A percentile compares a stretch with the other conserved stretches of the same genome.
Conservation (phyloP, 331 rosid genomes). For the Quercus lobata region DNA sequence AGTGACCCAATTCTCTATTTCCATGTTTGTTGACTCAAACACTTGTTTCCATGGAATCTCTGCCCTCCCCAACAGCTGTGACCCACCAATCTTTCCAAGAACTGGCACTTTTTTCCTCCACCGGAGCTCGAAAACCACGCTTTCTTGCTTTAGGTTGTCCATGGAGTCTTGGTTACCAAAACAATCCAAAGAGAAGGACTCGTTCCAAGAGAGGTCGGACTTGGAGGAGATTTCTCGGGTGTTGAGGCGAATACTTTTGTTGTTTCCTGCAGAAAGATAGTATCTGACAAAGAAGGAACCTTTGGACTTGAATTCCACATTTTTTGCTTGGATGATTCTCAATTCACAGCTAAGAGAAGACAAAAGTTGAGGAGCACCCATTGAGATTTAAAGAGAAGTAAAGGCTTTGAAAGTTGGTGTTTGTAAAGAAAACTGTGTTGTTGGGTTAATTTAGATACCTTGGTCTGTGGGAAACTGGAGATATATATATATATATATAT, state of each 20-base stretch:
- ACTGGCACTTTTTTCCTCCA: conserved; percentile 36
- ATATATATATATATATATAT: background rate
- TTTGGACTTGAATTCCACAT: conserved; percentile 29
- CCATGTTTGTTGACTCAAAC: conserved; percentile 57
- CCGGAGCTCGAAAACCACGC: conserved; percentile 68
- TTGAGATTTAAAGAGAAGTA: background rate
- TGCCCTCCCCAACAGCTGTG: conserved; percentile 54
- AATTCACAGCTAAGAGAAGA: conserved; percentile 46
- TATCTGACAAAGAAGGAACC: conserved; percentile 49
- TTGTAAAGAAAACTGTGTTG: no score
- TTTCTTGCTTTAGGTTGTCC: conserved; percentile 44
- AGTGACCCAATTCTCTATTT: conserved; percentile 55
- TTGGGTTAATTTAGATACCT: no score
- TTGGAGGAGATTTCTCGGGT: conserved; percentile 40
- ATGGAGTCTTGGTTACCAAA: conserved; percentile 43
- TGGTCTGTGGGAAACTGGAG: no score
- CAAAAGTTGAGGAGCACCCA: conserved; percentile 32
- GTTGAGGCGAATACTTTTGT: conserved; percentile 26
- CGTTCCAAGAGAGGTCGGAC: conserved; percentile 46
- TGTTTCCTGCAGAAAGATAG: conserved; percentile 43
- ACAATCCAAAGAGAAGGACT: conserved; percentile 67
- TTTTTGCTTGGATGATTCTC: conserved; percentile 52
- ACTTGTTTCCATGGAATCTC: conserved; percentile 66
- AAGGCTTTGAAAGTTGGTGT: background rate
- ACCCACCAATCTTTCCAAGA: conserved; percentile 40